These are phyloP conservation scores for Rhododendron henanense DNA, from an alignment of 148 eudicot genomes.

Conservation along the genomic window DNA sequence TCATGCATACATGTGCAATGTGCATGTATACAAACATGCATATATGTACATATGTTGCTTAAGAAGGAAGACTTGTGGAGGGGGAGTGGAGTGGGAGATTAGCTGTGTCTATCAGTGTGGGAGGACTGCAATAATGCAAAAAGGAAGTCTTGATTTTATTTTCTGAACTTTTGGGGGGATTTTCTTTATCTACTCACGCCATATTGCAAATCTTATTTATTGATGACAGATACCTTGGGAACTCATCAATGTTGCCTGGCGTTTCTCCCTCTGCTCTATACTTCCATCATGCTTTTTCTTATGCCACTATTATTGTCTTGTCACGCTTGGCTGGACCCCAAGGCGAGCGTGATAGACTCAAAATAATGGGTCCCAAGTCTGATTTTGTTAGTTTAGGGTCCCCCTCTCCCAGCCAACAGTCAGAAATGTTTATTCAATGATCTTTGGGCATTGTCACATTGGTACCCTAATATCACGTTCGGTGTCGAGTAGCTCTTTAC, in stretches of 20 bases:
- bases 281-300: not conserved
- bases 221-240: not conserved
- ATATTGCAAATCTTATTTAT: not conserved
- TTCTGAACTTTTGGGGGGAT: not conserved
- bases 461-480: too few relatives aligned
- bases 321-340: conserved; percentile 4
- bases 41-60: not conserved
- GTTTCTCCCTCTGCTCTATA: not conserved
- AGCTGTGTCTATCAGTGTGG: not conserved
- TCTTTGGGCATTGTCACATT: too few relatives aligned
- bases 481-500: too few relatives aligned
- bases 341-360: not conserved
- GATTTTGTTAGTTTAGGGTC: not conserved
- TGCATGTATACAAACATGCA: not conserved
- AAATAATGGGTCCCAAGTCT: not conserved
- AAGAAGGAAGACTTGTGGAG: not conserved
- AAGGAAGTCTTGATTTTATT: not conserved
- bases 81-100: not conserved
- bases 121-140: not conserved
- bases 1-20: not conserved
- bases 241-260: not conserved
- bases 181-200: not conserved
- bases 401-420: not conserved
- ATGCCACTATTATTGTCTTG: not conserved
- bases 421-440: not conserved